Base-by-base conservation (phyloP, 805 yeast species). In the Pichia manshurica region DNA sequence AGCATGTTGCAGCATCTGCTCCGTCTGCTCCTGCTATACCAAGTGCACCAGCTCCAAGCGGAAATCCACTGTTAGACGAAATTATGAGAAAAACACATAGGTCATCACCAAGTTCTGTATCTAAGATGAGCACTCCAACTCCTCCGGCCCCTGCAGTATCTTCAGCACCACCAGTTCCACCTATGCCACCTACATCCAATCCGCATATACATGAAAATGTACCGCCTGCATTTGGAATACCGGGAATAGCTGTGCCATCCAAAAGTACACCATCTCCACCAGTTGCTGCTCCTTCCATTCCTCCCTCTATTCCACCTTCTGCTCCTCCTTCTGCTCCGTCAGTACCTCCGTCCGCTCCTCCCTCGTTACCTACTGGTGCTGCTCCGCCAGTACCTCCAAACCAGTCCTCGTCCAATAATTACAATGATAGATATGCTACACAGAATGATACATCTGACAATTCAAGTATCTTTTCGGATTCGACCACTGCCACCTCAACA, bases 11-110 rank as follows among this genome's bases (percentile, higher is more conserved):
- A 10, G 53, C 61, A 7, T 28, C 57, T 19, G 40, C 64, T 6
- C 53, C 66, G 15, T 43, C 61, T 15, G 52, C 60, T 16, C 46
- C 59, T 5, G 51, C 63, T 4, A 17, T 10, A 5, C 43, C 43
- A 7, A 29, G 7, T 0, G 49, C 64, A 28, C 42, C 56, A 15
- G 53, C 49, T 12, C 59, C 66, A 8, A 73, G 71, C 16, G 65
- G 80, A 61, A 74, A 74, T 52, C 81, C 82, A 2, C 61, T 91
- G 44, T 70, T 91, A 22, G 87, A 91, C 25, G 95, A 87, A 61
- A 91, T 91, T 54, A 78, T 88, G 58, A 84, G 85, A 53, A 90
- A 89, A 20, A 66, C 61, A 44, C 64, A 56, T 15, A 56, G 63
- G 16, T 45, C 48, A 15, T 29, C 41, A 1, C 37, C 43, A 33